These are phyloP conservation scores for Aspergillus nomiae DNA, from an alignment of 2,329 filamentous ascomycete species.

Conservation along the genomic window DNA sequence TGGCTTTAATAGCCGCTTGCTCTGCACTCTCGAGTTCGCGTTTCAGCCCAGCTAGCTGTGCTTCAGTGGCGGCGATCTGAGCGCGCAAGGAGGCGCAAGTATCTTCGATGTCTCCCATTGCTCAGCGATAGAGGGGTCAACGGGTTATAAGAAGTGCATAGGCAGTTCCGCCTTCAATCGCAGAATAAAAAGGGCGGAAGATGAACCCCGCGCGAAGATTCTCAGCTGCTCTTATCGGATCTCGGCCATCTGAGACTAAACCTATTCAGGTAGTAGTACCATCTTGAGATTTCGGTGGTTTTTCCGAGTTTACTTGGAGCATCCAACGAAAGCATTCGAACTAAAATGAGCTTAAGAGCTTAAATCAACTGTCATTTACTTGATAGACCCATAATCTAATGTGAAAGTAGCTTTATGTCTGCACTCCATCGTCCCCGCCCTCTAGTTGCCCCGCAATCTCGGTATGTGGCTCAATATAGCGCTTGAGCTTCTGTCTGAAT, in stretches of 20 bases:
- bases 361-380: background rate
- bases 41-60: constrained; percentile 37
- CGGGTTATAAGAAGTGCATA: background rate
- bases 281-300: background rate
- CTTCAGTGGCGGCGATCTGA: constrained; percentile 41
- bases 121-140: background rate
- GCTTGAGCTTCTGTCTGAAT: constrained; percentile 50
- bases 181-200: background rate
- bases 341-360: background rate
- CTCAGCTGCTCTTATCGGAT: constrained; percentile 1
- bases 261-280: background rate
- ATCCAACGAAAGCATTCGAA: background rate
- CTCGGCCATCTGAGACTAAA: background rate
- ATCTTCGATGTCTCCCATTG: constrained; percentile 26
- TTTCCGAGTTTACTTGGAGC: background rate
- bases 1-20: constrained; percentile 24
- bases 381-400: background rate
- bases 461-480: constrained; percentile 52
- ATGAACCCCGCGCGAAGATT: constrained; percentile 6
- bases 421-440: background rate
- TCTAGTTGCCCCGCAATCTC: constrained; percentile 38
- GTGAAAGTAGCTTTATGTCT: background rate
- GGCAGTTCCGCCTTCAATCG: background rate
- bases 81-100: constrained; percentile 36
- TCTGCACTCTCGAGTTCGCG: constrained; percentile 37